Conservation (phyloP, 2,329 filamentous ascomycete species). For the Penicillium corylophilum region DNA sequence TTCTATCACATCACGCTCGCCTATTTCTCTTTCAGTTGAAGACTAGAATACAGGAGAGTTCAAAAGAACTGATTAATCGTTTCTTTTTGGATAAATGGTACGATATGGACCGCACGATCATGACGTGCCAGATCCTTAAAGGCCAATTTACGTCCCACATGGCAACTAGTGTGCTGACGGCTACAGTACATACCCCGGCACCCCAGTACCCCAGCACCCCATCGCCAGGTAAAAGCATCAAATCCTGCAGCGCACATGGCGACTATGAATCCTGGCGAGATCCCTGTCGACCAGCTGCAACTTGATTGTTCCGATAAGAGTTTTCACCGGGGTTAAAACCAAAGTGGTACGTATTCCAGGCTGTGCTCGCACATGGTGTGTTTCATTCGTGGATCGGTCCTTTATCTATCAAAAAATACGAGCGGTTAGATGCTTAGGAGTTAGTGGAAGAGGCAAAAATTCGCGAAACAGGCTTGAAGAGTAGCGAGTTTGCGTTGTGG, state of each 20-base stretch:
- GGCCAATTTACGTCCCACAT: background rate
- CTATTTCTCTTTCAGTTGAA: background rate
- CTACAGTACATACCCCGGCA: no score
- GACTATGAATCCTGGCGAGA: background rate
- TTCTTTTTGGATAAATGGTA: background rate
- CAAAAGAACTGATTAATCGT: background rate
- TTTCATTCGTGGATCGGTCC: background rate
- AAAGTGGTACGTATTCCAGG: background rate
- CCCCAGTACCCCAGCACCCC: no score
- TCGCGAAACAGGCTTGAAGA: background rate
- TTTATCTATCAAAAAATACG: background rate
- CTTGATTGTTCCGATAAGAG: no score
- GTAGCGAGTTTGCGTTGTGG: background rate
- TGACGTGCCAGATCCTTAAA: background rate
- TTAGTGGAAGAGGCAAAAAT: background rate
- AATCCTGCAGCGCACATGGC: no score
- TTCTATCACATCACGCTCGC: background rate
- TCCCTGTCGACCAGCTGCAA: background rate
- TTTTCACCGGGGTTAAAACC: no score
- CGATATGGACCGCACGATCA: background rate
- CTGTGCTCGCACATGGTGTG: background rate
- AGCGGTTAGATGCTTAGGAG: background rate
- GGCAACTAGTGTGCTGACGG: background rate
- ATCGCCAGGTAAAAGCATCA: no score
- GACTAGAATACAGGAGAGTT: background rate